Base-by-base conservation (phyloP, 2,329 filamentous ascomycete genomes). In the Thielaviopsis cerberus region DNA sequence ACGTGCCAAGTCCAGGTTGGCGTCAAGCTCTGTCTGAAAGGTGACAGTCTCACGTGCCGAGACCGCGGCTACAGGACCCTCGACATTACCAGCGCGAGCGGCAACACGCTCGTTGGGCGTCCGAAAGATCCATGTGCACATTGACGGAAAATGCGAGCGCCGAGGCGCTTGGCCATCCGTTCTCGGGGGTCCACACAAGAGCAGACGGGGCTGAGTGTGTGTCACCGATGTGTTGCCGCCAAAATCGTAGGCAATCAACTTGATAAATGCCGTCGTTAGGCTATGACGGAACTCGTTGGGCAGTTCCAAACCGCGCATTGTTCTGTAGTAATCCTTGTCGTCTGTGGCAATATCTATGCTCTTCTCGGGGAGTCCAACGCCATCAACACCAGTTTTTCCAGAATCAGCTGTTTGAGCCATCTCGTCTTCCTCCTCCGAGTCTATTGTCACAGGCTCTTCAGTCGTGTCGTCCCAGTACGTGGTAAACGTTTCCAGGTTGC, bases 221-320 rank as follows among this genome's bases (percentile, higher is more conserved):
- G 80, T 71, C 25, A 75, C 71, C 1, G 73, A 71, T 54, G 82
- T 76, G 63, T 77, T 83, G 67, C 81, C 83, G 55, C 79, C 78
- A 66, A 83, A 84, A 62, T 83, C 80, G 64, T 83, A 84, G 20
- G 79, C 75, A 17, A 84, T 74, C 4, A 84, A 73, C 66, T 83
- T 83, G 58, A 83, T 67, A 58, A 83, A 83, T 37, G 80, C 74
- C 2, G 75, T 73, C 13, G 81, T 63, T n/a, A 83, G 70, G 57
- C 73, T 73, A 57, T 80, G 75, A 27, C 81, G 76, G 63, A 73
- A 76, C 54, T 82, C 78, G 6, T 74, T 65, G 0, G 80, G 80
- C 73, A 82, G 81, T 53, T 74, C 69, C n/a, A 69, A 67, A 10
- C 81, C 80, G 1, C 72, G 65, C 11, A 71, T 71, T 2, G 74